Conservation (phyloP, 441 rosid species). For the Raphanus hybrid region DNA sequence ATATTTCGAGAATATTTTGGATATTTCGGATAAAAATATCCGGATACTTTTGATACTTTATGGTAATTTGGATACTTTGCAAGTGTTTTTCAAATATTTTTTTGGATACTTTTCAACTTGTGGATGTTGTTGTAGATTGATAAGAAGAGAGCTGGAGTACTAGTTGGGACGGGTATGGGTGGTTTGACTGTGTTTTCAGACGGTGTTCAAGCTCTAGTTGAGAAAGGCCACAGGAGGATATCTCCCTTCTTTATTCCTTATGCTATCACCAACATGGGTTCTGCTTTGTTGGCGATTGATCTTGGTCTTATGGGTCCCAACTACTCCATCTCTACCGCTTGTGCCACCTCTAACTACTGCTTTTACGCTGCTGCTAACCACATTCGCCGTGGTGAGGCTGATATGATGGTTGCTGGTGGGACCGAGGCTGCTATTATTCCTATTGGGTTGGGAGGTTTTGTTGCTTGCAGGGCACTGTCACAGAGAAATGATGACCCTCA, state of each 20-base stretch:
- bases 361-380: conserved; percentile 97
- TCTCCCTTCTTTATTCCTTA: conserved; percentile 95
- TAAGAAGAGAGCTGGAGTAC: conserved; percentile 79
- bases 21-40: neutral
- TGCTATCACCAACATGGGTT: conserved; percentile 95
- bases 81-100: too few species aligned
- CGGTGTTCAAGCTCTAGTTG: conserved; percentile 78
- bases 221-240: conserved; percentile 85
- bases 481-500: conserved; percentile 96
- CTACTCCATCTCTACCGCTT: conserved; percentile 46
- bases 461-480: conserved; percentile 94
- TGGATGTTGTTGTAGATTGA: conserved; percentile 59
- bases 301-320: conserved; percentile 98
- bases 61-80: too few species aligned
- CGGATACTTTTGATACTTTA: too few species aligned
- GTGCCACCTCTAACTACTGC: conserved; percentile 82
- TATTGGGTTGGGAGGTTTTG: conserved; percentile 93
- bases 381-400: conserved; percentile 98
- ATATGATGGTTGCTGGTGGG: conserved; percentile 96
- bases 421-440: conserved; percentile 97
- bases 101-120: neutral
- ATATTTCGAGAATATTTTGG: too few species aligned
- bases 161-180: conserved; percentile 98
- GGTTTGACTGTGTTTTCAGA: conserved; percentile 90
- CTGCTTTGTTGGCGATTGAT: conserved; percentile 90